Conservation (phyloP, 257 asterid species). For the Handroanthus guayacan region DNA sequence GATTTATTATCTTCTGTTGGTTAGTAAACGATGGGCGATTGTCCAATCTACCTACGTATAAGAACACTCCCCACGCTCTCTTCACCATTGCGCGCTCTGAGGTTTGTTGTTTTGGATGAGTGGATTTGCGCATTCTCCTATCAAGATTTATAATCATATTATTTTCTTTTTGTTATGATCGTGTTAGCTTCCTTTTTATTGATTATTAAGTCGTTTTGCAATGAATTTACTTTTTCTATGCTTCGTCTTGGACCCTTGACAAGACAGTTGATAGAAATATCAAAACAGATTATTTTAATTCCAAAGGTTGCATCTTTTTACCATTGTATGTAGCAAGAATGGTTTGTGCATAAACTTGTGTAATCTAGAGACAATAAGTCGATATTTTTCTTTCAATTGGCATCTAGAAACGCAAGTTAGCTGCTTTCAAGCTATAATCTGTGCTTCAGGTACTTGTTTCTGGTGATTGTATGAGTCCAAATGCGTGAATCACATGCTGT, state of each 20-base stretch:
- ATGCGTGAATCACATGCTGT: conserved; percentile 2
- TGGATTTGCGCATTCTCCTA: conserved; percentile 4
- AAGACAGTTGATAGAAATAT: background rate
- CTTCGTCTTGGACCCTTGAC: conserved; percentile 15
- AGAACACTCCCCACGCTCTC: conserved; percentile 89
- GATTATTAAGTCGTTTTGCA: conserved; percentile 11
- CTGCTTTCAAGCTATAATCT: conserved; percentile 5
- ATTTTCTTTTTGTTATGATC: background rate
- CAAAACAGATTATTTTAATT: no score
- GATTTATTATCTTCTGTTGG: conserved; percentile 23
- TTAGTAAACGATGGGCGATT: conserved; percentile 85
- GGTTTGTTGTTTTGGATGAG: conserved; percentile 53
- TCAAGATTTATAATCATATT: background rate
- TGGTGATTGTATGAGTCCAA: background rate
- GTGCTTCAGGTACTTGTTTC: conserved; percentile 13
- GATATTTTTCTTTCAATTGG: background rate
- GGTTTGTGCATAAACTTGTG: conserved; percentile 16
- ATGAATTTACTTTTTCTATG: background rate
- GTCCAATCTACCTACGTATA: conserved; percentile 65
- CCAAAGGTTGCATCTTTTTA: background rate
- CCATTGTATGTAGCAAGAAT: background rate
- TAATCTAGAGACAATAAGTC: background rate
- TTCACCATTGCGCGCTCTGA: conserved; percentile 84
- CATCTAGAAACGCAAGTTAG: background rate
- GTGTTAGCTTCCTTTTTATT: background rate